Conservation (phyloP, 345 rosid species). For the Melaleuca quinquenervia region DNA sequence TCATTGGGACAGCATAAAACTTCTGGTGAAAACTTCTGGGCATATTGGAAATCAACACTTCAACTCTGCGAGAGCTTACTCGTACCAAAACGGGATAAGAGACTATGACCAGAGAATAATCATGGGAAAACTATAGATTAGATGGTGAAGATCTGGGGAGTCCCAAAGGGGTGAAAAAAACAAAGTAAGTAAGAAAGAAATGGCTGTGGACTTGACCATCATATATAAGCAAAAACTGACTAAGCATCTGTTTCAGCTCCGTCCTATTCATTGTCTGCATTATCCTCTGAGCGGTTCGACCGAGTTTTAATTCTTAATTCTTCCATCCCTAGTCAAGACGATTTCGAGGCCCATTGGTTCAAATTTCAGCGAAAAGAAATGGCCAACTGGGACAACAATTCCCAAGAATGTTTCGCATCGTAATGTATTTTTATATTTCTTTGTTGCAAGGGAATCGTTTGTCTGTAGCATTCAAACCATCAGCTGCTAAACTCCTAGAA, state of each 20-base stretch:
- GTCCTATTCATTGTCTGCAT: not conserved
- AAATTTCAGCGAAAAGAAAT: not conserved
- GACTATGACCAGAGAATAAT: not conserved
- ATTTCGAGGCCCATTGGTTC: not conserved
- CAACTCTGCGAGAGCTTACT: not conserved
- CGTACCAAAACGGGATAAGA: not conserved
- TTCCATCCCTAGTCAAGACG: not conserved
- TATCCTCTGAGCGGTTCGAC: not conserved
- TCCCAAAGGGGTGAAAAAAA: not conserved
- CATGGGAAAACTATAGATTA: not conserved
- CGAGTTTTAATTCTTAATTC: not conserved
- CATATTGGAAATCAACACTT: not conserved
- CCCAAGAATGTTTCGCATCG: not conserved
- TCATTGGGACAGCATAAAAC: not conserved
- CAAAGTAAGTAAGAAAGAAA: not conserved
- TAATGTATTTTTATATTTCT: not conserved
- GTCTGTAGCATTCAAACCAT: not conserved
- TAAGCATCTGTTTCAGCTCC: not conserved
- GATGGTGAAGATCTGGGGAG: not conserved
- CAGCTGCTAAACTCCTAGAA: constrained; percentile 1
- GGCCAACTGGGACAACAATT: not conserved
- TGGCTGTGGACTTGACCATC: not conserved
- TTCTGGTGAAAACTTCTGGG: not conserved
- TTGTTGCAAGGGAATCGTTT: not conserved
- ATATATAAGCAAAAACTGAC: not conserved